A percentile compares a stretch with the other conserved stretches of the same genome.
phyloP scores from a whole-genome alignment of 1,284 basidiomycete species.

The Earliella scabrosa region DNA sequence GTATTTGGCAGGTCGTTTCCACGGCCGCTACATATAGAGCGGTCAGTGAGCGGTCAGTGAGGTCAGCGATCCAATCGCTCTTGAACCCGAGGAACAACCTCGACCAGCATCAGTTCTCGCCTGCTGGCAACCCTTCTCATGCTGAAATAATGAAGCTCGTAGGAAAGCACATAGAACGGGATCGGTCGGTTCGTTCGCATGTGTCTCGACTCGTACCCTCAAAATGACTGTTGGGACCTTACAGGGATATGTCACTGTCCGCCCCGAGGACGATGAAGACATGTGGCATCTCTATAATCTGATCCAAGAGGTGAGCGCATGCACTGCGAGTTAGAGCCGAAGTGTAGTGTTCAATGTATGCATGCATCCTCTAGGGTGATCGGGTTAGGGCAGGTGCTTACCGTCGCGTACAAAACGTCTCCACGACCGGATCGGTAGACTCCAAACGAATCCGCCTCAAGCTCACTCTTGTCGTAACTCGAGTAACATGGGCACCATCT shows the following conservation, averaged over 20 bases:
- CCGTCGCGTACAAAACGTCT: conserved; percentile 81
- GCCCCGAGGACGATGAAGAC: conserved; percentile 96
- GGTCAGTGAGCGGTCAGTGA: no score
- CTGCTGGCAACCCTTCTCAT: no score
- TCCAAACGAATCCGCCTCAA: conserved; percentile 88
- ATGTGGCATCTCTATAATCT: conserved; percentile 99
- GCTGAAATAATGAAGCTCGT: conserved; percentile 70
- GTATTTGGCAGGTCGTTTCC: conserved; percentile 15
- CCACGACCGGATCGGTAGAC: conserved; percentile 92
- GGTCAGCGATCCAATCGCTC: no score
- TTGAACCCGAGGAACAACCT: no score
- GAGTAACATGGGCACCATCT: conserved; percentile 73
- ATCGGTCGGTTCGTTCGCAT: conserved; percentile 63
- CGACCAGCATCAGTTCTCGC: no score
- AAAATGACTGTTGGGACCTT: not conserved
- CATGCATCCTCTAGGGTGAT: conserved; percentile 63
- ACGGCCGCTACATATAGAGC: conserved; percentile 13
- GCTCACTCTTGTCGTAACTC: conserved; percentile 82
- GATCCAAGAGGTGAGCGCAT: conserved; percentile 67
- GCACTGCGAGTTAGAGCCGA: no score
- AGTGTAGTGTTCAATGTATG: not conserved
- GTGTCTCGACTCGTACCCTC: not conserved
- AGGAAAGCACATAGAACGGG: conserved; percentile 78
- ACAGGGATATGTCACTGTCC: conserved; percentile 88
- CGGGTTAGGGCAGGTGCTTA: conserved; percentile 89